A percentile compares a stretch with the other conserved stretches of the same genome.
Evolutionary conservation across 257 asterid genomes (phyloP).

Genomic region (Forsythia viridissima): DNA sequence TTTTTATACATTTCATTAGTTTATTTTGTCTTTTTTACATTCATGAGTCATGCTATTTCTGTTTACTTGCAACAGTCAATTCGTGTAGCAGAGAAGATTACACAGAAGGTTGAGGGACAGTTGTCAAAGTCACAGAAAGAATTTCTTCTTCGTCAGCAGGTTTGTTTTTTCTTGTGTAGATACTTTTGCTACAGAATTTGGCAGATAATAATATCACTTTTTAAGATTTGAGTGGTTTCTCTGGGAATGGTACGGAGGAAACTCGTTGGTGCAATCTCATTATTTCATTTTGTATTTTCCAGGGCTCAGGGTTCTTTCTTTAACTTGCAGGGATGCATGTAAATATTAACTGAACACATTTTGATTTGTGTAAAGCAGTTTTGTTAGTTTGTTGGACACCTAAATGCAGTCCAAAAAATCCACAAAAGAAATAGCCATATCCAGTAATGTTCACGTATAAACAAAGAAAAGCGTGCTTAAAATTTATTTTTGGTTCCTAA

Average conservation of each 20-base stretch:
- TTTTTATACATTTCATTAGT: constrained; percentile 24
- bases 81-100: constrained; percentile 97
- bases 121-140: constrained; percentile 99
- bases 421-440: neutral
- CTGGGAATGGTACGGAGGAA: constrained; percentile 14
- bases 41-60: constrained; percentile 19
- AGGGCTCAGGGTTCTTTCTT: constrained; percentile 5
- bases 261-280: constrained; percentile 15
- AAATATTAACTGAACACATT: constrained; percentile 5
- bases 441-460: neutral
- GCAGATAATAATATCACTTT: neutral
- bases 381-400: constrained; percentile 1
- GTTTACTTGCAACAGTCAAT: constrained; percentile 67
- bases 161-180: constrained; percentile 30
- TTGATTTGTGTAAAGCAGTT: neutral
- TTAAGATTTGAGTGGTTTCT: constrained; percentile 18
- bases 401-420: neutral
- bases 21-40: constrained; percentile 24
- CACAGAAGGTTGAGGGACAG: constrained; percentile 99
- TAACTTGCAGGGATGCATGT: constrained; percentile 21
- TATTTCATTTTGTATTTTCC: neutral
- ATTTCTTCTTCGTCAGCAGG: constrained; percentile 99
- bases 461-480: neutral
- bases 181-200: constrained; percentile 6
- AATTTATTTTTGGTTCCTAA: neutral